Evolutionary conservation across 2,329 filamentous ascomycete genomes (phyloP).

Genomic region (Myriangium duriaei): DNA sequence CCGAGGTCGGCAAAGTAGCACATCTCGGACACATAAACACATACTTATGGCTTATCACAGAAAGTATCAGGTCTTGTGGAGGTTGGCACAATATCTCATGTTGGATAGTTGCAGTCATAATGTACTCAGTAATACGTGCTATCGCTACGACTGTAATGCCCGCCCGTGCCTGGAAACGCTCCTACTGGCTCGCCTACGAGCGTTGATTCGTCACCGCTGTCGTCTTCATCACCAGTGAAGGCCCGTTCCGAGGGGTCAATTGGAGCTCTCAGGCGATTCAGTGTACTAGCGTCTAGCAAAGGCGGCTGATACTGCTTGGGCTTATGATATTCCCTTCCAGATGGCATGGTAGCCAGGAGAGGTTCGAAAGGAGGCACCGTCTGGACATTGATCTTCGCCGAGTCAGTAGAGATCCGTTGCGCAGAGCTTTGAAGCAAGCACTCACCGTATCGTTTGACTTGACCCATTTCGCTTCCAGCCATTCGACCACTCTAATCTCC

Average conservation of each 20-base stretch:
- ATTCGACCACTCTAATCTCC: slow-evolving; percentile 72
- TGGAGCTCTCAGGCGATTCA: slow-evolving; percentile 47
- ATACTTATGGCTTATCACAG: too few species aligned
- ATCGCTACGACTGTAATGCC: slow-evolving; percentile 24
- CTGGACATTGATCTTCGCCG: slow-evolving; percentile 77
- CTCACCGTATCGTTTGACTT: slow-evolving; percentile 84
- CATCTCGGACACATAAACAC: too few species aligned
- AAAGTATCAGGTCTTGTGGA: too few species aligned
- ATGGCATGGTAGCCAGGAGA: slow-evolving; percentile 68
- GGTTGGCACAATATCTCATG: too few species aligned
- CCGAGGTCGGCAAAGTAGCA: too few species aligned
- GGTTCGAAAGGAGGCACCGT: slow-evolving; percentile 57
- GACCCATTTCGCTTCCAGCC: slow-evolving; percentile 79
- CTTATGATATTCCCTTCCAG: slow-evolving; percentile 72
- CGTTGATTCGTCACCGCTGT: slow-evolving; percentile 30
- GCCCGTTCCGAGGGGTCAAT: slow-evolving; percentile 35
- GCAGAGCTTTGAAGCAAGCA: too few species aligned
- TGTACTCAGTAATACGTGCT: background rate
- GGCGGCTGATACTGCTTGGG: slow-evolving; percentile 57
- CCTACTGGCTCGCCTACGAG: slow-evolving; percentile 28
- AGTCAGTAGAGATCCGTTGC: background rate
- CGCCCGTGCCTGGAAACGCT: slow-evolving; percentile 38
- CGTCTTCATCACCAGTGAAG: slow-evolving; percentile 34
- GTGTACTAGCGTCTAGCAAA: slow-evolving; percentile 47
- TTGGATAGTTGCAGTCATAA: background rate